Evolutionary conservation across 495 filamentous ascomycete genomes (phyloP).

Genomic region (Tricharina praecox): DNA sequence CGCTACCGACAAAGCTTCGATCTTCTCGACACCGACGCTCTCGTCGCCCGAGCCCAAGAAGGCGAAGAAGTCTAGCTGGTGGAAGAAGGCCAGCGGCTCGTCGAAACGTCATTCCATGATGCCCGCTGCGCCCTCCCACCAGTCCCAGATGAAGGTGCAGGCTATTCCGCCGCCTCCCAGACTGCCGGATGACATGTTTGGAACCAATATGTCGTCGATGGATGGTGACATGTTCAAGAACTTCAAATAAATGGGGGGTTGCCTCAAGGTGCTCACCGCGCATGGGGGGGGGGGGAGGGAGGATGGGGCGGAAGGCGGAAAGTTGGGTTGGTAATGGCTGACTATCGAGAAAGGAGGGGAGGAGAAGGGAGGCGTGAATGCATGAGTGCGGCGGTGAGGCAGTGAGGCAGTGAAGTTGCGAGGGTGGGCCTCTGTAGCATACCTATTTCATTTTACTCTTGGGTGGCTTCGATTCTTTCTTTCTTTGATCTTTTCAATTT

Average conservation of each 20-base stretch:
- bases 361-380: too few relatives aligned
- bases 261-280: too few relatives aligned
- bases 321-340: too few relatives aligned
- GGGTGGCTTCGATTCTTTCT: too few relatives aligned
- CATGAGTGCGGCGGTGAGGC: too few relatives aligned
- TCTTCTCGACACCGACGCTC: slow-evolving; percentile 21
- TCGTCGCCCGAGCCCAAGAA: slow-evolving; percentile 24
- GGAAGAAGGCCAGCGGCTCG: slow-evolving; percentile 19
- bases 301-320: too few relatives aligned
- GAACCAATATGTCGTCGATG: slow-evolving; percentile 34
- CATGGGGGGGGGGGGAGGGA: too few relatives aligned
- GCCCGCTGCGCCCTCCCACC: neutral
- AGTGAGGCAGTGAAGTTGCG: too few relatives aligned
- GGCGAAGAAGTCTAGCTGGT: slow-evolving; percentile 26
- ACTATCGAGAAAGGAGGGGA: too few relatives aligned
- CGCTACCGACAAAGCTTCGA: slow-evolving; percentile 18
- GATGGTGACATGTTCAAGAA: slow-evolving; percentile 44
- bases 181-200: slow-evolving; percentile 38
- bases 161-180: slow-evolving; percentile 37
- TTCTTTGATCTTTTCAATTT: too few relatives aligned
- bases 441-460: too few relatives aligned
- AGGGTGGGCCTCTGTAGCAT: too few relatives aligned
- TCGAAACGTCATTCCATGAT: slow-evolving; percentile 9
- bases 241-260: slow-evolving; percentile 33
- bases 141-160: slow-evolving; percentile 9